These are phyloP conservation scores for Morella rubra DNA, from an alignment of 306 rosid species.

Conservation along the genomic window DNA sequence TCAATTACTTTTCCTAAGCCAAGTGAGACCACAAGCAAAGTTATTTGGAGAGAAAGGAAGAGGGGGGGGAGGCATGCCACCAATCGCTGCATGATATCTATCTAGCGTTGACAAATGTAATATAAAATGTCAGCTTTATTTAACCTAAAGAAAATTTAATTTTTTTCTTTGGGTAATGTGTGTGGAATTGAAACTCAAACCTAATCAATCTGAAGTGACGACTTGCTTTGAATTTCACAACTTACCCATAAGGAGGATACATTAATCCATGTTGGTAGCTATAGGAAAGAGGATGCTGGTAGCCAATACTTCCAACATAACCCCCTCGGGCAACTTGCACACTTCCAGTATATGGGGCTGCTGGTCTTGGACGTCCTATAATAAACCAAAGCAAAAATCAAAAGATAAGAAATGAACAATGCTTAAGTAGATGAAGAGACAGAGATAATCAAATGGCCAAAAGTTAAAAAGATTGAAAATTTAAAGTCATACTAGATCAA, in stretches of 20 bases:
- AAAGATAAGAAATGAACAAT: constrained; percentile 1
- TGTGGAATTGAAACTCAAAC: neutral
- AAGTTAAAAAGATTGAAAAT: neutral
- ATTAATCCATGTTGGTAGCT: constrained; percentile 74
- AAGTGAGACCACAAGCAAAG: neutral
- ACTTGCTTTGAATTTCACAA: constrained; percentile 6
- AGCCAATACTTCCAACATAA: constrained; percentile 69
- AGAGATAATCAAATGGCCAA: neutral
- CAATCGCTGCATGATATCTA: neutral
- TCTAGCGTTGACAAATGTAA: neutral
- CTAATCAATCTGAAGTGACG: neutral
- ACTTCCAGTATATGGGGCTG: constrained; percentile 62
- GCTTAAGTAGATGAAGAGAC: neutral
- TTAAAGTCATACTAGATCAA: neutral
- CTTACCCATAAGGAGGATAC: constrained; percentile 92
- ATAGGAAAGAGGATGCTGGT: constrained; percentile 82
- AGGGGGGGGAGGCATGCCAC: neutral
- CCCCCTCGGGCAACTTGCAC: constrained; percentile 65
- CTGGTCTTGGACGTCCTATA: constrained; percentile 64
- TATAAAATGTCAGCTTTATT: neutral
- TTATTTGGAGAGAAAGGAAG: neutral
- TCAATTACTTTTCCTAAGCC: neutral
- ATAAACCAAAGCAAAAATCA: constrained; percentile 24
- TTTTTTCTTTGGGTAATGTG: neutral
- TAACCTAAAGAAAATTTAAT: neutral